phyloP scores from a whole-genome alignment of 768 basidiomycete species.

The Thelephora aurantiotincta region DNA sequence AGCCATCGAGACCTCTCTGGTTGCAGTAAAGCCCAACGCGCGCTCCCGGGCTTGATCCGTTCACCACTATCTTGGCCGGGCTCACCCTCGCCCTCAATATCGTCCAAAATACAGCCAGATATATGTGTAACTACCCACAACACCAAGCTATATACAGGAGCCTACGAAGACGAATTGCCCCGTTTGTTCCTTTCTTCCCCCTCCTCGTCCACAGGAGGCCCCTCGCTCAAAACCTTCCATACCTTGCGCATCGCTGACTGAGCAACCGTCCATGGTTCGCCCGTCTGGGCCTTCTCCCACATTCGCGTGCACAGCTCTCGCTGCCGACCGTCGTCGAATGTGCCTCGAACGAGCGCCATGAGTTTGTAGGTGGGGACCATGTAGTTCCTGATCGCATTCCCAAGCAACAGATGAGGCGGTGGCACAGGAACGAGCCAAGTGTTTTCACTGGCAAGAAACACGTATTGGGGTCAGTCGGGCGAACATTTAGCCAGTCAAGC shows the following conservation, averaged over 20 bases:
- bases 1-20: no score
- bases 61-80: no score
- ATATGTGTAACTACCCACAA: no score
- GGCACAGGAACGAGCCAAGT: conserved; percentile 48
- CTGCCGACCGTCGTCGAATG: conserved; percentile 43
- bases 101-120: no score
- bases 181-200: neutral
- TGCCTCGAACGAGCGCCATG: conserved; percentile 36
- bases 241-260: conserved; percentile 24
- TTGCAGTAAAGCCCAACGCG: no score
- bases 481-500: neutral
- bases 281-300: conserved; percentile 50
- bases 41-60: no score
- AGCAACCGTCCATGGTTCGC: conserved; percentile 38
- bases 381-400: conserved; percentile 36
- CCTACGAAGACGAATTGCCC: neutral
- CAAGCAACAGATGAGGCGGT: conserved; percentile 37
- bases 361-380: conserved; percentile 42
- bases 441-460: conserved; percentile 8
- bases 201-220: conserved; percentile 10
- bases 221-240: conserved; percentile 23
- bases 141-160: no score
- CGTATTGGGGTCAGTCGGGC: neutral
- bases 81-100: no score
- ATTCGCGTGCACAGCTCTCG: conserved; percentile 39